Conservation (phyloP, 176 grass and related monocot species). For the Themeda triandra region DNA sequence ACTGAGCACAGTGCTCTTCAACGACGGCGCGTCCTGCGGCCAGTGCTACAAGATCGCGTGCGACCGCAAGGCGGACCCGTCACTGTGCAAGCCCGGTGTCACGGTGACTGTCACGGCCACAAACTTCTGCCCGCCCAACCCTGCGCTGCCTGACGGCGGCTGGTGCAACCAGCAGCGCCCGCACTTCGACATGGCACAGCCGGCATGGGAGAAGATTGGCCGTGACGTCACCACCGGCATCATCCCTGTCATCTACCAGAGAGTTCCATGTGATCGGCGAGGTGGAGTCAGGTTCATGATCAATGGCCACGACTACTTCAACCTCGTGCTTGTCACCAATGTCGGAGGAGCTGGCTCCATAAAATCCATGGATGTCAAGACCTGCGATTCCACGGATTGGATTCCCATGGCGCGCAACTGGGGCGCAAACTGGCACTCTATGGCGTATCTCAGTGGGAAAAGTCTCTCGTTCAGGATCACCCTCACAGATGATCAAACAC, state of each 20-base stretch:
- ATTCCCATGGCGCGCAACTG: conserved; percentile 35
- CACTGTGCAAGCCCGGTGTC: conserved; percentile 2
- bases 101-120: conserved; percentile 53
- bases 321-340: conserved; percentile 39
- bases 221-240: conserved; percentile 14
- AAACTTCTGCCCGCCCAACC: conserved; percentile 78
- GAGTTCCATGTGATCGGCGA: conserved; percentile 32
- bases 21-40: conserved; percentile 30
- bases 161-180: conserved; percentile 67
- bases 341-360: conserved; percentile 31
- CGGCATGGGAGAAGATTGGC: conserved; percentile 2
- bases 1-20: conserved; percentile 43
- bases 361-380: conserved; percentile 37
- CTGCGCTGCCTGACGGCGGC: conserved; percentile 49
- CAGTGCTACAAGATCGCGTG: conserved; percentile 49
- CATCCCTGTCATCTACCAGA: conserved; percentile 47
- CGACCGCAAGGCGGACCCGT: not conserved
- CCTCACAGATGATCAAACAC: conserved; percentile 2
- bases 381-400: not conserved
- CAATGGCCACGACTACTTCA: conserved; percentile 36
- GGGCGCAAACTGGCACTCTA: conserved; percentile 48
- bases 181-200: conserved; percentile 52
- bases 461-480: conserved; percentile 35
- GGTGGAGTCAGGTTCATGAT: conserved; percentile 43
- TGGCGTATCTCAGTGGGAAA: not conserved